Conservation (phyloP, 2,329 filamentous ascomycete genomes). For the Alternaria brassicae region DNA sequence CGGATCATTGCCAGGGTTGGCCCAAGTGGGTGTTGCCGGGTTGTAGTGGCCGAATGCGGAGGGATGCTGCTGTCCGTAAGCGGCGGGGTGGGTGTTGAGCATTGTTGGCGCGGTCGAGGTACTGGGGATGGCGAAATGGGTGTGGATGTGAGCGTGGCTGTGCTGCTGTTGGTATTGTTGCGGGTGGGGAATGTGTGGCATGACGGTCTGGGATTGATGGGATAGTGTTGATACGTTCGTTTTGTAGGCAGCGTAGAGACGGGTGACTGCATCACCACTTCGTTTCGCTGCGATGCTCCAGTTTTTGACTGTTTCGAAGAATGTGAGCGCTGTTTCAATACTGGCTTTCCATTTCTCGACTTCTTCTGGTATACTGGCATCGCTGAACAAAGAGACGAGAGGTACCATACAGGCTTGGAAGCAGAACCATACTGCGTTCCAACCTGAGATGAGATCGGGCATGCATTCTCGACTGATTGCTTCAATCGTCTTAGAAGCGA, state of each 20-base stretch:
- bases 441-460: constrained; percentile 77
- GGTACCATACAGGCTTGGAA: constrained; percentile 84
- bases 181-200: constrained; percentile 15
- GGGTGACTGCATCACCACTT: constrained; percentile 52
- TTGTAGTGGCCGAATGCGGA: constrained; percentile 31
- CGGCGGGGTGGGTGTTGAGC: constrained; percentile 20
- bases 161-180: constrained; percentile 17
- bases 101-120: constrained; percentile 20
- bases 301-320: constrained; percentile 53
- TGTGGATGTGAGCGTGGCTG: constrained; percentile 15
- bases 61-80: constrained; percentile 6
- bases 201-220: constrained; percentile 22
- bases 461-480: constrained; percentile 75
- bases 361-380: constrained; percentile 56
- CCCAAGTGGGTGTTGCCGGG: constrained; percentile 36
- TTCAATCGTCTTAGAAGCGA: constrained; percentile 74
- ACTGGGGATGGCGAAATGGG: constrained; percentile 21
- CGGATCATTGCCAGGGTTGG: constrained; percentile 34
- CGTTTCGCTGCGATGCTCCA: constrained; percentile 56
- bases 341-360: constrained; percentile 52
- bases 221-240: constrained; percentile 30
- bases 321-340: constrained; percentile 52
- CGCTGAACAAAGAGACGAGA: constrained; percentile 75
- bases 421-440: constrained; percentile 83
- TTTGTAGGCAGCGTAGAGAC: constrained; percentile 53